phyloP scores from a whole-genome alignment of 1,284 basidiomycete species.

The Coriolopsis trogii region DNA sequence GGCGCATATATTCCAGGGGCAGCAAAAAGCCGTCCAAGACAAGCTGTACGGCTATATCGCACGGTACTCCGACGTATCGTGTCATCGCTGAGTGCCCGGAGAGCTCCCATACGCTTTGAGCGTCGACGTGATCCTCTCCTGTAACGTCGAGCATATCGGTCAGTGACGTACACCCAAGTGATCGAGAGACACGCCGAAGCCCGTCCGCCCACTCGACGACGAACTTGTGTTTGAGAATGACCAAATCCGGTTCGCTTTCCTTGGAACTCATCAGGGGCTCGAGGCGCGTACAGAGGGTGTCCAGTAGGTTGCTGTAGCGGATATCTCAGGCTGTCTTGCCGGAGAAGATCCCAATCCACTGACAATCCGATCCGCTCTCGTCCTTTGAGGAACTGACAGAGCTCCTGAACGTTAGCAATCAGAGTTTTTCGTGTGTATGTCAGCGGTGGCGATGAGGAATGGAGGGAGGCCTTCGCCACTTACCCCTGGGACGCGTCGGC shows the following conservation, averaged over 20 bases:
- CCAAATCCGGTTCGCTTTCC: constrained; percentile 90
- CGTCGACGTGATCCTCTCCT: constrained; percentile 91
- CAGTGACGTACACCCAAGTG: constrained; percentile 35
- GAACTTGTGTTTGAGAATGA: constrained; percentile 98
- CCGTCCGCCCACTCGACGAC: constrained; percentile 87
- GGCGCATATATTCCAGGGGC: constrained; percentile 87
- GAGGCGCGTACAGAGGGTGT: constrained; percentile 91
- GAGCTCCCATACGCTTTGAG: constrained; percentile 92
- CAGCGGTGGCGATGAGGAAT: background rate
- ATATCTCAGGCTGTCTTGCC: constrained; percentile 62
- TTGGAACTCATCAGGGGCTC: constrained; percentile 94
- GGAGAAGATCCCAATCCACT: constrained; percentile 95
- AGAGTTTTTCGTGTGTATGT: constrained; percentile 49
- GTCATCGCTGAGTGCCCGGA: constrained; percentile 93
- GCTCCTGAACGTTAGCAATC: constrained; percentile 67
- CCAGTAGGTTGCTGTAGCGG: constrained; percentile 81
- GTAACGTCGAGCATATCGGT: background rate
- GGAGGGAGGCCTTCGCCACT: constrained; percentile 27
- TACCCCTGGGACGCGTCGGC: constrained; percentile 73
- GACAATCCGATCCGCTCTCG: constrained; percentile 76
- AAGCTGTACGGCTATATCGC: constrained; percentile 90
- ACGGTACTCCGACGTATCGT: constrained; percentile 87
- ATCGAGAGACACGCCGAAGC: too few species aligned
- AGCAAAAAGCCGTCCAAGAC: constrained; percentile 80
- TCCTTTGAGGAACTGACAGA: constrained; percentile 74